Base-by-base conservation (phyloP, 805 yeast species). In the Monosporozyma servazzii region DNA sequence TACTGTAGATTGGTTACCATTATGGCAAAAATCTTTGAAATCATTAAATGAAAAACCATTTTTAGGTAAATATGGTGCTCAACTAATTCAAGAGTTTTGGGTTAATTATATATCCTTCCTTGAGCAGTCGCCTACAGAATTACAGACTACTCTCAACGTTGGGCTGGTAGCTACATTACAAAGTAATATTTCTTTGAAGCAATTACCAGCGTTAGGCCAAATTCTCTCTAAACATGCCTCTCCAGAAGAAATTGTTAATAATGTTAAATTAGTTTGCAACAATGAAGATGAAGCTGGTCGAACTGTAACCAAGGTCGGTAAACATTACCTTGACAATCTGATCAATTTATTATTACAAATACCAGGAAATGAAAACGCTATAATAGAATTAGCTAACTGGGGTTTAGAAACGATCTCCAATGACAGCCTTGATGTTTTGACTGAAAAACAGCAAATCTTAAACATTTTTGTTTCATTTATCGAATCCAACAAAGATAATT, bases 1-100 rank as follows among this genome's bases (percentile, higher is more conserved):
- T 15, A 51, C 51, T 2, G n/a, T 45, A 0, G 60, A 61, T 18
- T 66, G 60, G 64, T 54, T 54, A 21, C 56, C 62, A 3, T 53
- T 71, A 9, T 63, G 75, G 64, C 56, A 56, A 25, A 53, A 56
- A 2, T 58, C 65, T 50, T 55, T 67, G 31, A 44, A 55, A 10
- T 47, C 53, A 6, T 69, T 71, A 47, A 56, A 64, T 10, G 52
- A 57, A 1, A 66, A 62, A 53, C 59, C 67, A 27, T 59, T 60
- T 17, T 55, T 64, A 20, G 64, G 71, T 0, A 63, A 69, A 52
- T 61, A 53, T 42, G 70, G 72, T 27, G 54, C 60, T 0, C 57
- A 63, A 21, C 59, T 66, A 48, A 59, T 70, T 31, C 51, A 55
- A 7, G 67, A 70, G 42, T 65, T 70, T 29, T 63, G 72, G 63